Evolutionary conservation across 257 asterid species (phyloP).

Genomic region (Gynochthodes officinalis): DNA sequence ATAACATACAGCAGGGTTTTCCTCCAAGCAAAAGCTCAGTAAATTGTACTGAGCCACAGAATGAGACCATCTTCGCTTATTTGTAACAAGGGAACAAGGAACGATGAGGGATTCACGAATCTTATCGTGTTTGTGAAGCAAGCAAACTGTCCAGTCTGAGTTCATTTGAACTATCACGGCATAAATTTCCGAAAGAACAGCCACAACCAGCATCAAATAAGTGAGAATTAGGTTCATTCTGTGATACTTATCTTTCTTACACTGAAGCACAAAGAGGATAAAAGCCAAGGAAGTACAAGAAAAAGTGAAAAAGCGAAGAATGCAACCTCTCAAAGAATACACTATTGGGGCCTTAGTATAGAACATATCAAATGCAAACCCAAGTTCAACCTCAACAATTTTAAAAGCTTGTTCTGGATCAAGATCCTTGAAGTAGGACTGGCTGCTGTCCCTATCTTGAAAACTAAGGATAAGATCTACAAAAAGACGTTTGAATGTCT

Average conservation of each 20-base stretch:
- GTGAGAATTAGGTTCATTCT: slow-evolving; percentile 33
- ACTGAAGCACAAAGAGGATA: slow-evolving; percentile 21
- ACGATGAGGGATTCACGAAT: background rate
- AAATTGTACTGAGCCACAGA: slow-evolving; percentile 43
- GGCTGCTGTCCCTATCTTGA: slow-evolving; percentile 48
- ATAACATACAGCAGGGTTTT: slow-evolving; percentile 14
- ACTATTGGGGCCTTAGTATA: slow-evolving; percentile 42
- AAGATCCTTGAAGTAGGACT: slow-evolving; percentile 27
- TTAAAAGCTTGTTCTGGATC: slow-evolving; percentile 17
- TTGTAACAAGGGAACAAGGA: slow-evolving; percentile 8
- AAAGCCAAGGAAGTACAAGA: slow-evolving; percentile 19
- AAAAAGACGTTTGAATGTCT: slow-evolving; percentile 46
- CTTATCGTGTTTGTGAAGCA: slow-evolving; percentile 20
- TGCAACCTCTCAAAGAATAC: slow-evolving; percentile 24
- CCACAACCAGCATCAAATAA: slow-evolving; percentile 30
- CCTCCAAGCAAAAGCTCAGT: slow-evolving; percentile 29
- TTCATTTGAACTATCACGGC: slow-evolving; percentile 15
- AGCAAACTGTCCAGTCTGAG: slow-evolving; percentile 38
- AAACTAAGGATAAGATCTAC: slow-evolving; percentile 53
- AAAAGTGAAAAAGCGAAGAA: slow-evolving; percentile 26
- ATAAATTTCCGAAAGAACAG: slow-evolving; percentile 34
- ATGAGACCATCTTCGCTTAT: slow-evolving; percentile 40
- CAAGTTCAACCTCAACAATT: slow-evolving; percentile 52
- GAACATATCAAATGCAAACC: slow-evolving; percentile 44
- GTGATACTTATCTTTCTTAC: slow-evolving; percentile 23